Conservation (phyloP, 495 filamentous ascomycete species). For the Evernia prunastri region DNA sequence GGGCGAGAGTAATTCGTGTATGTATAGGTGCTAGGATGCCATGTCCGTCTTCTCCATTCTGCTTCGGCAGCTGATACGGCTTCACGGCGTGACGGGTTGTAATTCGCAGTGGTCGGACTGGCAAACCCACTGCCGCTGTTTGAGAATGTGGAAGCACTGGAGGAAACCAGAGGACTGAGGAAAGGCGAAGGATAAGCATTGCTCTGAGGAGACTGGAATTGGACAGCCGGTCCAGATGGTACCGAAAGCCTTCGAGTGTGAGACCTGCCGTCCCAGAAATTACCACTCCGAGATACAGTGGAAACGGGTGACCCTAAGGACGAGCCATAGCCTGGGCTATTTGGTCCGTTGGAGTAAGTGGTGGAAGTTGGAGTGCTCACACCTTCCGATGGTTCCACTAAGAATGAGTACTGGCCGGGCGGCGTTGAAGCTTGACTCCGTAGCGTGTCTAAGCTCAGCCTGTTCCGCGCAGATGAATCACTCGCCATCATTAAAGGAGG, state of each 20-base stretch:
- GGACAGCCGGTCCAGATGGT: conserved; percentile 65
- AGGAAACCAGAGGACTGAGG: conserved; percentile 50
- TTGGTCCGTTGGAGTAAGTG: conserved; percentile 64
- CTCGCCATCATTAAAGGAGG: conserved; percentile 80
- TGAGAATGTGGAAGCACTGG: conserved; percentile 51
- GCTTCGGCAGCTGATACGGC: conserved; percentile 55
- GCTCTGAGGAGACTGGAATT: conserved; percentile 63
- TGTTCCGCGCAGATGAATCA: conserved; percentile 50
- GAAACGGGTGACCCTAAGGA: conserved; percentile 62
- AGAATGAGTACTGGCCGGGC: conserved; percentile 39
- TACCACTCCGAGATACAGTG: conserved; percentile 54
- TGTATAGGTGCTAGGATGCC: conserved; percentile 75
- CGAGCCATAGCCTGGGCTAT: conserved; percentile 64
- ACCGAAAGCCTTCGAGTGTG: conserved; percentile 75
- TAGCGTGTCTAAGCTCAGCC: conserved; percentile 57
- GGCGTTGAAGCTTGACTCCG: conserved; percentile 44
- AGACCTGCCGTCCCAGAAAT: conserved; percentile 63
- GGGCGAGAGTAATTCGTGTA: conserved; percentile 52
- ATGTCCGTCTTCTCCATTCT: conserved; percentile 75
- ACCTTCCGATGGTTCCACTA: conserved; percentile 56
- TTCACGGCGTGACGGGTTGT: conserved; percentile 60
- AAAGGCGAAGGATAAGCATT: conserved; percentile 50
- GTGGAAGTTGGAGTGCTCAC: conserved; percentile 70
- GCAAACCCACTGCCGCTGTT: conserved; percentile 51
- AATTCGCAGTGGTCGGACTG: conserved; percentile 66